phyloP scores from a whole-genome alignment of 352 stramenopile species.

The Globisporangium rhizosaccharum region DNA sequence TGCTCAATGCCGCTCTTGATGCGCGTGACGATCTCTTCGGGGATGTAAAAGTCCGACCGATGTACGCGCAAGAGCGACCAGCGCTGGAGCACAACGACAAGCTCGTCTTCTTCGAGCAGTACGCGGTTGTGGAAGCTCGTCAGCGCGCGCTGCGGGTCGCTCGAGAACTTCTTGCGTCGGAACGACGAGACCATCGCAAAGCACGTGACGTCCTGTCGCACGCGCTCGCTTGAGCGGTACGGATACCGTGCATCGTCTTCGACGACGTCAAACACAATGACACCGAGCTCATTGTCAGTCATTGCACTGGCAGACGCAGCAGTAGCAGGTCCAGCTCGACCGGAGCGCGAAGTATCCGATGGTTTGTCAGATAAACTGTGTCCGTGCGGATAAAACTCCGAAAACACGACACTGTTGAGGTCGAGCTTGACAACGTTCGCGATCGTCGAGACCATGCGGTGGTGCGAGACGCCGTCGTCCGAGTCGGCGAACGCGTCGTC shows the following conservation, averaged over 20 bases:
- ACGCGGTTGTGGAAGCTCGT: slow-evolving; percentile 1
- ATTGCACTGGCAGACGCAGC: too few relatives aligned
- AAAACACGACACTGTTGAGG: slow-evolving; percentile 35
- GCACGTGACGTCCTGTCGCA: slow-evolving; percentile 15
- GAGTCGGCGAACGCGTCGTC: slow-evolving; percentile 22
- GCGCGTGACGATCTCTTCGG: slow-evolving; percentile 8
- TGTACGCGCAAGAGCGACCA: slow-evolving; percentile 15
- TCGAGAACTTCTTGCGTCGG: slow-evolving; percentile 2
- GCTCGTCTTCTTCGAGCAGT: slow-evolving; percentile 6
- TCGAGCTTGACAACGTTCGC: slow-evolving; percentile 22
- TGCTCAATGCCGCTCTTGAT: slow-evolving; percentile 8
- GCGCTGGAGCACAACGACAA: slow-evolving; percentile 14
- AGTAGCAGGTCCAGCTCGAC: too few relatives aligned
- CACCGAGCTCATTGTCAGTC: slow-evolving; percentile 2
- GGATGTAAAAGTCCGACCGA: slow-evolving; percentile 4
- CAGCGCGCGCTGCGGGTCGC: not conserved
- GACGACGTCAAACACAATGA: slow-evolving; percentile 15
- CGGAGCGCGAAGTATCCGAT: not conserved
- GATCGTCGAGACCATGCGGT: slow-evolving; percentile 30
- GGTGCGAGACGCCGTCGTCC: slow-evolving; percentile 23
- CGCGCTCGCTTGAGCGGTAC: slow-evolving; percentile 8
- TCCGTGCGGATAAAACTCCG: slow-evolving; percentile 14
- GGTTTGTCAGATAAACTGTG: not conserved
- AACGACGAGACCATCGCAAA: slow-evolving; percentile 15
- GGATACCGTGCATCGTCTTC: slow-evolving; percentile 15